Evolutionary conservation across 768 basidiomycete genomes (phyloP).

Genomic region (Lenzites betulinus): DNA sequence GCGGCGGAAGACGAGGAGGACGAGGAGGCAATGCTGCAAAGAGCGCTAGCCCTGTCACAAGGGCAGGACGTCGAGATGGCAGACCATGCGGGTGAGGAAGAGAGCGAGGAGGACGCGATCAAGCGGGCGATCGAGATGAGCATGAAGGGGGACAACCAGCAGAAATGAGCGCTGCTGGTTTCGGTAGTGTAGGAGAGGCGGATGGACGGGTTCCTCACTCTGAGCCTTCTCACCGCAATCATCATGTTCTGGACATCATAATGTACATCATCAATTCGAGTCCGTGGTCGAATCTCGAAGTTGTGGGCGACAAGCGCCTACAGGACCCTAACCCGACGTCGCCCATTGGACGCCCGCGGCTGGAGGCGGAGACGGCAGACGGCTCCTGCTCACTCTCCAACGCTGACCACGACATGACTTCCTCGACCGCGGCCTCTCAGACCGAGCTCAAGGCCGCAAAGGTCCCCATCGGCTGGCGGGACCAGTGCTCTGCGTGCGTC

Average conservation of each 20-base stretch:
- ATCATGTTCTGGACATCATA: slow-evolving; percentile 13
- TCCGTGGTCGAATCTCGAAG: too few relatives aligned
- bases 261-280: slow-evolving; percentile 12
- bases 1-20: slow-evolving; percentile 62
- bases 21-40: slow-evolving; percentile 75
- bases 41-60: slow-evolving; percentile 77
- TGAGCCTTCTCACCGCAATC: neutral
- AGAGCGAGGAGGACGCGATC: slow-evolving; percentile 88
- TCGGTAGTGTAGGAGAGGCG: neutral
- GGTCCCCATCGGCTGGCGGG: slow-evolving; percentile 84
- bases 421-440: slow-evolving; percentile 80
- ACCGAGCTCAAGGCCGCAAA: slow-evolving; percentile 72
- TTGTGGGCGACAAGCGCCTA: neutral
- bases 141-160: slow-evolving; percentile 66
- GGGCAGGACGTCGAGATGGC: slow-evolving; percentile 51
- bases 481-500: slow-evolving; percentile 88
- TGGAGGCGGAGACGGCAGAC: neutral
- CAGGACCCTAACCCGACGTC: slow-evolving; percentile 10
- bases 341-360: neutral
- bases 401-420: slow-evolving; percentile 50
- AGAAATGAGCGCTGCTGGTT: slow-evolving; percentile 29
- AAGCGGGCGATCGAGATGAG: slow-evolving; percentile 92
- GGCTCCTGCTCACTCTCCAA: neutral
- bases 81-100: slow-evolving; percentile 55
- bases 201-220: neutral